A percentile compares a stretch with the other conserved stretches of the same genome.
Conservation (phyloP, 2,329 filamentous ascomycete genomes). For the Pseudogymnoascus destructans region DNA sequence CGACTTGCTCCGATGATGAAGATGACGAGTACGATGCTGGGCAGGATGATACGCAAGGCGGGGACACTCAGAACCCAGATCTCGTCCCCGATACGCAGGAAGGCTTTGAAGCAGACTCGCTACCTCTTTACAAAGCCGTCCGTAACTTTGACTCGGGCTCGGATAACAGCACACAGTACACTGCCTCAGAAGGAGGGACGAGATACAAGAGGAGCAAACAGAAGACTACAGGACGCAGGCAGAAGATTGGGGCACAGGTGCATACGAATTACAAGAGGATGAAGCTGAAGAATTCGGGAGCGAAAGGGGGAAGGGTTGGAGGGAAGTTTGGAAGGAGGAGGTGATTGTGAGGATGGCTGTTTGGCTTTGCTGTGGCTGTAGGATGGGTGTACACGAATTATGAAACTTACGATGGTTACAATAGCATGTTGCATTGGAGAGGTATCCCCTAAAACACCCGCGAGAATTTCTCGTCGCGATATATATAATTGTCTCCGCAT, state of each 20-base stretch:
- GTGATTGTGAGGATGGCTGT: constrained; percentile 15
- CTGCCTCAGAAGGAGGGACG: constrained; percentile 26
- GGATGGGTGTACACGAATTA: neutral
- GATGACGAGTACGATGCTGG: constrained; percentile 28
- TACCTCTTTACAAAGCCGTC: constrained; percentile 12
- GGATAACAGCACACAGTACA: constrained; percentile 23
- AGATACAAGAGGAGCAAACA: constrained; percentile 23
- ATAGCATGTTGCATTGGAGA: neutral
- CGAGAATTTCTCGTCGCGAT: neutral
- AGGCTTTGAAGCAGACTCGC: neutral
- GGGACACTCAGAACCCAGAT: constrained; percentile 21
- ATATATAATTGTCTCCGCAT: constrained; percentile 1
- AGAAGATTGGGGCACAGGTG: constrained; percentile 50
- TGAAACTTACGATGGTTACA: neutral
- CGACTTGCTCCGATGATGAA: constrained; percentile 21
- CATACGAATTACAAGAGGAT: constrained; percentile 54
- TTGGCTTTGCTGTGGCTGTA: neutral
- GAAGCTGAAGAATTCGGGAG: constrained; percentile 47
- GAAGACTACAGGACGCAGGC: constrained; percentile 20
- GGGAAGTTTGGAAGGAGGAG: constrained; percentile 44
- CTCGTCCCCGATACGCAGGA: constrained; percentile 15
- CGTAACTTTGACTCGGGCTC: constrained; percentile 23
- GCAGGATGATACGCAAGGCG: constrained; percentile 28
- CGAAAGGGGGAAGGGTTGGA: constrained; percentile 47
- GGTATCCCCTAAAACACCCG: neutral